A percentile compares a stretch with the other conserved stretches of the same genome.
Evolutionary conservation across 805 yeast species (phyloP).

Genomic region (Candida maesae): DNA sequence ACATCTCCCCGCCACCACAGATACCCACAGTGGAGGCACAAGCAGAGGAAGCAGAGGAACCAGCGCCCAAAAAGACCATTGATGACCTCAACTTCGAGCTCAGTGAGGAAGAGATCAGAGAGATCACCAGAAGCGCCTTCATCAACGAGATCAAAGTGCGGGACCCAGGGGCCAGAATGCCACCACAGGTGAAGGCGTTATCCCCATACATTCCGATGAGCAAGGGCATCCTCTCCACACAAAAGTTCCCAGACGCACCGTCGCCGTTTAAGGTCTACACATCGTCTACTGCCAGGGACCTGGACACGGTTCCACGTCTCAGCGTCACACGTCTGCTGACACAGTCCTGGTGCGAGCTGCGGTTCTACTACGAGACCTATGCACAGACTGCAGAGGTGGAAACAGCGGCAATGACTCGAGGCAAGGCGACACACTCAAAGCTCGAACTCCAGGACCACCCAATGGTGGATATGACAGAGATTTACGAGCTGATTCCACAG

Average conservation of each 20-base stretch:
- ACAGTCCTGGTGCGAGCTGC: constrained; percentile 65
- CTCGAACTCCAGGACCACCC: constrained; percentile 49
- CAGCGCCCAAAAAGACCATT: too few relatives aligned
- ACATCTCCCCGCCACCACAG: too few relatives aligned
- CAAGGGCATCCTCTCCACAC: constrained; percentile 6
- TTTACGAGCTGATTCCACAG: constrained; percentile 3
- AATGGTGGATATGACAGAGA: constrained; percentile 4
- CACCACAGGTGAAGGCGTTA: neutral
- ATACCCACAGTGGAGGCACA: too few relatives aligned
- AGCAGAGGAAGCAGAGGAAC: too few relatives aligned
- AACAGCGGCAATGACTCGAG: constrained; percentile 42
- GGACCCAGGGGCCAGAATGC: constrained; percentile 2
- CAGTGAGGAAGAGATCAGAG: constrained; percentile 3
- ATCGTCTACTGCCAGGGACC: neutral
- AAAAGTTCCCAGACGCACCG: constrained; percentile 7
- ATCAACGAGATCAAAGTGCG: neutral
- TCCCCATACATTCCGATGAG: constrained; percentile 10
- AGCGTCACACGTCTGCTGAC: constrained; percentile 61
- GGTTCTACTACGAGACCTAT: constrained; percentile 49
- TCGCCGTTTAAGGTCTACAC: constrained; percentile 21
- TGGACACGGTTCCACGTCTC: constrained; percentile 33
- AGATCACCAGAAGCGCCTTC: constrained; percentile 2
- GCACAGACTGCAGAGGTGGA: constrained; percentile 35
- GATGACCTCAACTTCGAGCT: neutral
- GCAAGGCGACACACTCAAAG: constrained; percentile 42